Base-by-base conservation (phyloP, 1,284 basidiomycete genomes). In the Trichosporon sp. region DNA sequence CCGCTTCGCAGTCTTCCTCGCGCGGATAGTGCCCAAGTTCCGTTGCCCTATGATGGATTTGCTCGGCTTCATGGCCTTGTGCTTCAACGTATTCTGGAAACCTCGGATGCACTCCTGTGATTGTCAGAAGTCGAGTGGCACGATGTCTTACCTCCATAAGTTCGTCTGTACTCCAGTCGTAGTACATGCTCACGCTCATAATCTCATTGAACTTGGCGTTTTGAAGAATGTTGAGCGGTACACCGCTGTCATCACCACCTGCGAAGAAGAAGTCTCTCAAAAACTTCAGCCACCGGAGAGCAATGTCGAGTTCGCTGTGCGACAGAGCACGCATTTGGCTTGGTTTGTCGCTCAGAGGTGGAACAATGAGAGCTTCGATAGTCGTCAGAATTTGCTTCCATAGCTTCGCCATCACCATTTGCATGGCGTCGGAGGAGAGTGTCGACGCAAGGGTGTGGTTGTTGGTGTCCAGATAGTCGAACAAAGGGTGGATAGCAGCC, bases 231-330 rank as follows among this genome's bases (percentile, higher is more conserved):
- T 93, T 92, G 56, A 96, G 85, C 0, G 95, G 89, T 11, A 98
- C 84, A 5, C 86, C 89, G 15, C 91, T 91, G 18, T 93, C 92
- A 80, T 97, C 92, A 7, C 97, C 97, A 44, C 89, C 91, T 11
- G 93, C 95, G 79, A 97, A 90, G 85, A 98, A 98, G 85, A 95
- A 99, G 81, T 96, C 93, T 67, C 91, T 87, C 77, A 99, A 80
- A 85, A 97, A 97, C 91, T 93, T 94, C 65, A 98, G 84, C 97
- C 97, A 99, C 80, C 95, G 97, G 85, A 98, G 95, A 11, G 95
- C 96, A 68, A 99, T 91, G 78, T 98, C 96, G 31, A 98, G 92
- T 84, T 98, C 96, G 84, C 96, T 95, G 77, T 97, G 95, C 38
- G 87, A 90, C 75, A 99, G 81, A 13, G 94, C 91, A 73, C 91